Percentiles rank a stretch among this genome's conserved stretches.
phyloP scores from a whole-genome alignment of 225 moss, liverwort and hornwort genomes.

The Pleurozium schreberi region DNA sequence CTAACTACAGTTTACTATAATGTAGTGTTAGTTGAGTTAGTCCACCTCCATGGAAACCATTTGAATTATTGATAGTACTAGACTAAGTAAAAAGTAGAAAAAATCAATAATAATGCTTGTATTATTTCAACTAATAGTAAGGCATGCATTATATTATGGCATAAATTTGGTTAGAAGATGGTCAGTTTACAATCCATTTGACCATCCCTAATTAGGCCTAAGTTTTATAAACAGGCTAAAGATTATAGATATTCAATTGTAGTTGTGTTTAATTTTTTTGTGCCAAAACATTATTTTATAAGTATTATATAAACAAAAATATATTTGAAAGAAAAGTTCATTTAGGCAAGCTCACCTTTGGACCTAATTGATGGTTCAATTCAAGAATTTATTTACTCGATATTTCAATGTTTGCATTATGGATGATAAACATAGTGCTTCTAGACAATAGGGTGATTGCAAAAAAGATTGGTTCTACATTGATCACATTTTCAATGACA shows the following conservation, averaged over 20 bases:
- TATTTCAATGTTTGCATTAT: not conserved
- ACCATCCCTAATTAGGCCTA: not conserved
- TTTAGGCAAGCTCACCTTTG: not conserved
- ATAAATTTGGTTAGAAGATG: not conserved
- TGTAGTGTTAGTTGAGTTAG: accelerated
- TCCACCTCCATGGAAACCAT: not conserved
- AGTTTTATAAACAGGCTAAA: not conserved
- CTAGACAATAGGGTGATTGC: too few species aligned
- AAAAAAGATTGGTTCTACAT: too few species aligned
- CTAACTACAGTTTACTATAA: not conserved
- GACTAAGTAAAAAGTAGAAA: not conserved
- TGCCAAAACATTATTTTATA: not conserved
- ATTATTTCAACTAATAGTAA: not conserved
- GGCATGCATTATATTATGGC: not conserved
- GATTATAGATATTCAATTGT: not conserved
- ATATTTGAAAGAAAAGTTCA: not conserved
- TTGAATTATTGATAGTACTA: not conserved
- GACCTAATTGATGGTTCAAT: accelerated
- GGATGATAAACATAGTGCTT: not conserved
- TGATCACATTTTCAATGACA: too few species aligned
- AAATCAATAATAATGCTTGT: too few species aligned
- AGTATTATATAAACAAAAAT: accelerated
- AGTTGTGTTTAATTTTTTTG: not conserved
- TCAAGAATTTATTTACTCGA: not conserved
- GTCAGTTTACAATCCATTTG: not conserved